Evolutionary conservation across 2,329 filamentous ascomycete genomes (phyloP).

Genomic region (Biscogniauxia sp.): DNA sequence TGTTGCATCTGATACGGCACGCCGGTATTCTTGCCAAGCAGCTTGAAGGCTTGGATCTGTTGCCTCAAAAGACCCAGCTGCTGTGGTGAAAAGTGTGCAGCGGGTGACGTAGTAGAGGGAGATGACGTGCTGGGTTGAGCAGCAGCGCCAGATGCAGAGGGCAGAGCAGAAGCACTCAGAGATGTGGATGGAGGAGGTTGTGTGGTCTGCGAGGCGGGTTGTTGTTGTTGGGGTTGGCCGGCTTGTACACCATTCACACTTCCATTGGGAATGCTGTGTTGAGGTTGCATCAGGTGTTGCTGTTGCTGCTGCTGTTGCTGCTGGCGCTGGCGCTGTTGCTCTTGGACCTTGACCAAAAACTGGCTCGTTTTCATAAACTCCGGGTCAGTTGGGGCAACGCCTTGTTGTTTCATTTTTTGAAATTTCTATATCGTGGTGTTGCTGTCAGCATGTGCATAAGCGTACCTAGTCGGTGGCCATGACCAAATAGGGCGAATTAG

Average conservation of each 20-base stretch:
- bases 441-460: slow-evolving; percentile 25
- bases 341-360: slow-evolving; percentile 70
- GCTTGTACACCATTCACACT: slow-evolving; percentile 49
- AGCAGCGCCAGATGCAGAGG: slow-evolving; percentile 33
- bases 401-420: slow-evolving; percentile 81
- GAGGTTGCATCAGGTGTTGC: slow-evolving; percentile 38
- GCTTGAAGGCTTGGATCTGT: slow-evolving; percentile 90
- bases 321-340: slow-evolving; percentile 58
- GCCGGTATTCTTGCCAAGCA: slow-evolving; percentile 81
- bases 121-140: slow-evolving; percentile 33
- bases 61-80: slow-evolving; percentile 76
- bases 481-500: background rate
- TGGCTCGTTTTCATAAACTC: slow-evolving; percentile 82
- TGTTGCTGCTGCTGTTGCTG: slow-evolving; percentile 50
- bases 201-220: slow-evolving; percentile 31
- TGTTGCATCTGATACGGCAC: slow-evolving; percentile 78
- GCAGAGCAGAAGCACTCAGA: slow-evolving; percentile 39
- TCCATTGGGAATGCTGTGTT: slow-evolving; percentile 56
- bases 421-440: slow-evolving; percentile 64
- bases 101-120: slow-evolving; percentile 32
- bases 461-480: slow-evolving; percentile 3
- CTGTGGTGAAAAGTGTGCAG: slow-evolving; percentile 66
- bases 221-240: slow-evolving; percentile 41
- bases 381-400: slow-evolving; percentile 77
- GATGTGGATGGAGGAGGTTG: slow-evolving; percentile 36